Evolutionary conservation across 2,329 filamentous ascomycete species (phyloP), one percentile per base, ranked within the genome.

Genomic region (Dryadomyces quercus-mongolicae): DNA sequence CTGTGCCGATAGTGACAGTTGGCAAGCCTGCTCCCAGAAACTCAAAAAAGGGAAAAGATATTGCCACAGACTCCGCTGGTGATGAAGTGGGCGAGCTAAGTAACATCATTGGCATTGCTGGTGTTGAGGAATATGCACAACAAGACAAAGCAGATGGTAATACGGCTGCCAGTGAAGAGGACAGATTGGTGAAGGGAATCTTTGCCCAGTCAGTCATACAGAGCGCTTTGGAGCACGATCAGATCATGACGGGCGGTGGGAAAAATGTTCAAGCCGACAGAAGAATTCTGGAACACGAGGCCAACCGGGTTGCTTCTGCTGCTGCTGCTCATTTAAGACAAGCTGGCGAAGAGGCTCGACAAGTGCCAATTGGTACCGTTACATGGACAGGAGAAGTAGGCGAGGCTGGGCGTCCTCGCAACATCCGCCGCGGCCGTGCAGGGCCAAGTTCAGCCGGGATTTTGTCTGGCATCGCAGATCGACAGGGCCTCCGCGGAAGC

Each of bases 311-410:
- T 2, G 91, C 90, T 2, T 81, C 84, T 0, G 75, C 86, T 63
- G 91, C 92, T 1, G 88, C 88, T 0, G 79, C 78, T 21, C 85
- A 88, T 59, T 79, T 97, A 2, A 81, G 83, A 34, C 81, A 81
- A 56, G 84, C 89, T 10, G 83, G 81, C 45, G 81, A 91, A 63
- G 77, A 84, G 34, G 89, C 91, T 2, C 77, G 82, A 12, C 77
- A 74, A 9, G 74, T 92, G 1, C 88, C 88, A 0, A 84, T 89
- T 36, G 92, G 92, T 8, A 89, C 87, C 0, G 88, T 93, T 9
- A 96, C 92, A 1, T 97, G 92, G 92, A 97, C 92, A 0, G 92
- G 93, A 1, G 81, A 86, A 61, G 82, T 86, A 49, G 92, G 92
- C 10, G 78, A 85, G 51, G 83, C 82, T 5, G 92, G 91, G 1